Percentiles rank a stretch among this genome's conserved stretches.
phyloP scores from a whole-genome alignment of 2,329 filamentous ascomycete species.

The Paramyrothecium roridum region DNA sequence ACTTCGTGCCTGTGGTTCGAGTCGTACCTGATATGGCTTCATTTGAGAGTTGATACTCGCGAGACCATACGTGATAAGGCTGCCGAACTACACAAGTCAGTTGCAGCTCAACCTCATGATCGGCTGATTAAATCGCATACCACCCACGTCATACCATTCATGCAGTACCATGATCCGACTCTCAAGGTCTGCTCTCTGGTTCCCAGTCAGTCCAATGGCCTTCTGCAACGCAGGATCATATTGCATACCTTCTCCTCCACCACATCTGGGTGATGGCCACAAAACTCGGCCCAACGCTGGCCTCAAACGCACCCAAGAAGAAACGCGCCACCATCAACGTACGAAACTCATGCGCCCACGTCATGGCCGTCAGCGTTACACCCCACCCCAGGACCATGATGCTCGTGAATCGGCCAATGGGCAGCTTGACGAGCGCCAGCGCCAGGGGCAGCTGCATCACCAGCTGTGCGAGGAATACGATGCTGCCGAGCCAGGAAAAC shows the following conservation, averaged over 20 bases:
- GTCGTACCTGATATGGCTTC: conserved; percentile 43
- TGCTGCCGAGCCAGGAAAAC: conserved; percentile 59
- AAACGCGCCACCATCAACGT: conserved; percentile 49
- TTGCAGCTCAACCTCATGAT: background rate
- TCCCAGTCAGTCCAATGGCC: background rate
- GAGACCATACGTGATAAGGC: conserved; percentile 55
- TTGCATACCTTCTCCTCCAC: conserved; percentile 46
- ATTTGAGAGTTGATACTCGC: conserved; percentile 50
- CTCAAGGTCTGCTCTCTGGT: conserved; percentile 52
- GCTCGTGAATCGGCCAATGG: conserved; percentile 58
- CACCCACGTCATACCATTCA: conserved; percentile 58
- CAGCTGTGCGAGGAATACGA: conserved; percentile 59
- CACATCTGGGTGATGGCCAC: conserved; percentile 59
- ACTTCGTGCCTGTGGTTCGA: background rate
- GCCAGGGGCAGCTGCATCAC: conserved; percentile 55
- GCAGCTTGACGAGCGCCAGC: conserved; percentile 56
- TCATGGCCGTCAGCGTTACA: conserved; percentile 46
- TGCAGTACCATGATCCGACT: conserved; percentile 57
- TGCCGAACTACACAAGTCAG: conserved; percentile 37
- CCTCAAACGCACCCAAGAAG: conserved; percentile 57
- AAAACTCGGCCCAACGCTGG: conserved; percentile 44
- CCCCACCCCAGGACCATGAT: conserved; percentile 56
- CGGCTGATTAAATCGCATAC: conserved; percentile 16
- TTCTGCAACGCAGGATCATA: no score
- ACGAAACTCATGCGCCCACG: conserved; percentile 46